Base-by-base conservation (phyloP, 768 basidiomycete species). In the Pleurotus tuoliensis region DNA sequence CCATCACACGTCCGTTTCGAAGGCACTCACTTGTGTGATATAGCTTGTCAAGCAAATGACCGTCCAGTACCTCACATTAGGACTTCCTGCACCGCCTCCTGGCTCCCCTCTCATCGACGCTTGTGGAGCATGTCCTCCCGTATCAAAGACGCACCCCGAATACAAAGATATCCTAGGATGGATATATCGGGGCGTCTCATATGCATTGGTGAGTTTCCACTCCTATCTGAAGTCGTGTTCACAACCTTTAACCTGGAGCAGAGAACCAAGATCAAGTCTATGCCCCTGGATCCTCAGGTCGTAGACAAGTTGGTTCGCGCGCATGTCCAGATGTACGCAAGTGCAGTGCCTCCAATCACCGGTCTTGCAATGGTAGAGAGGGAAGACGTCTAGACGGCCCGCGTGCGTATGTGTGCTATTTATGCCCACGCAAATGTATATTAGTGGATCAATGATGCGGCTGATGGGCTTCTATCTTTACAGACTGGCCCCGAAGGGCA, bases 151-250 rank as follows among this genome's bases (percentile, higher is more conserved):
- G 4, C 79, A 83, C 61, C 71, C 77, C 0, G 80, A 82, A 25
- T 82, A 76, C 62, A 82, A 78, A 56, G 79, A 80, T n/a, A 60
- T 82, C 5, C 79, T 76, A 48, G 71, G 70, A 1, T 69, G 65
- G 59, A 71, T 81, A 34, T 77, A 78, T 57, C 68, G 78, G 22
- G 81, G 82, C 3, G 79, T 78, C 16, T 68, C 67, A 3, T 83
- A 78, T 64, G 81, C 81, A n/a, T 54, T 83, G 64, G 81, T 80
- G 52, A 53, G 77, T 70, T 5, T 24, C 40, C 25, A 16, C 34
- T 55, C 24, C n/a, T 50, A 25, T 15, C n/a, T 56, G 13, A 5
- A 6, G 18, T 52, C 8, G 7, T 18, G n/a, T n/a, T 56, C 22
- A 27, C 8, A 37, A 34, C 15, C n/a, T 46, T 58, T 24, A 52